These are phyloP conservation scores for Tricladium varicosporioides DNA, from an alignment of 2,329 filamentous ascomycete genomes.

Conservation along the genomic window DNA sequence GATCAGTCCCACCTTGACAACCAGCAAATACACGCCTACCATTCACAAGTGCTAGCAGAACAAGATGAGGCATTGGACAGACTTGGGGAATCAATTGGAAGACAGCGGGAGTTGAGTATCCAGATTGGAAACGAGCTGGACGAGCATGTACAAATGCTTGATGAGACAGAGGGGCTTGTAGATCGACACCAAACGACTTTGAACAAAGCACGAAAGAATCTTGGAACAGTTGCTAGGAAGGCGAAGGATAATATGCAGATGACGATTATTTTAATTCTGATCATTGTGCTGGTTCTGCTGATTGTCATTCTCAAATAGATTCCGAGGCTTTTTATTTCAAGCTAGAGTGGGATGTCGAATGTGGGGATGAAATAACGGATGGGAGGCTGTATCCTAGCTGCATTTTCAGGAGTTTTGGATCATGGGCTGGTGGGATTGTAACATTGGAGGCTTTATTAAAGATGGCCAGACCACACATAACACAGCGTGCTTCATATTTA, in stretches of 20 bases:
- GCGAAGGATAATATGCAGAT: conserved; percentile 85
- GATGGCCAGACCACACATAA: neutral
- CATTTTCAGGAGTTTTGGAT: neutral
- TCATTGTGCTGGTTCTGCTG: conserved; percentile 64
- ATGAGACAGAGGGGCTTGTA: conserved; percentile 81
- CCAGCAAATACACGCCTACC: conserved; percentile 82
- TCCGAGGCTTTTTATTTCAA: too few species aligned
- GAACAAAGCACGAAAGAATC: conserved; percentile 67
- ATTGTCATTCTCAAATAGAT: conserved; percentile 62
- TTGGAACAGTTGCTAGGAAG: conserved; percentile 70
- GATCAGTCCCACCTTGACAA: conserved; percentile 61
- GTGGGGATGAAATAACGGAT: neutral
- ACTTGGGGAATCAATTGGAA: conserved; percentile 79
- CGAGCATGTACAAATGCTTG: conserved; percentile 81
- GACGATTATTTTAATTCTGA: conserved; percentile 67
- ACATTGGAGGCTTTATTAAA: neutral
- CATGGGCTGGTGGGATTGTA: neutral
- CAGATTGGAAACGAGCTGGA: conserved; percentile 97
- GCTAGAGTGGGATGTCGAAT: conserved; percentile 6
- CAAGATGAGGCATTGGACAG: conserved; percentile 93
- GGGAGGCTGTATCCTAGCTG: neutral
- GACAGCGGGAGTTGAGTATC: conserved; percentile 89
- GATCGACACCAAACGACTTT: conserved; percentile 78
- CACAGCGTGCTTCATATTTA: neutral
- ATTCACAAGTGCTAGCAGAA: conserved; percentile 75